These are phyloP conservation scores for carrot (Daucus carota) DNA, from an alignment of 129 eudicot genomes.

Conservation along the genomic window DNA sequence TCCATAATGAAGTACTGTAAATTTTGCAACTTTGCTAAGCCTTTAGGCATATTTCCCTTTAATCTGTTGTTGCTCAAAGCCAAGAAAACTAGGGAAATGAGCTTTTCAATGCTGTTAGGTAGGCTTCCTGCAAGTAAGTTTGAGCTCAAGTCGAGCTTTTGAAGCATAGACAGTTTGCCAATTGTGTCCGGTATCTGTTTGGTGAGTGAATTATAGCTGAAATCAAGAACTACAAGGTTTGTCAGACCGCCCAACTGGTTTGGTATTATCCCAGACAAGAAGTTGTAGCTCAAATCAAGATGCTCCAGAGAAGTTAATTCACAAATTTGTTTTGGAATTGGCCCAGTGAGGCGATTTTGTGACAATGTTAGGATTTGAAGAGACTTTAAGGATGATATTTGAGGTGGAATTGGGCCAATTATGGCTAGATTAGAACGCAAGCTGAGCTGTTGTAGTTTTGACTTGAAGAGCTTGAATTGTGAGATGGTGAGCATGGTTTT, in stretches of 20 bases:
- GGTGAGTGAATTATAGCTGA: constrained; percentile 65
- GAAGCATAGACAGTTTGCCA: constrained; percentile 56
- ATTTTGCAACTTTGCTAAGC: constrained; percentile 28
- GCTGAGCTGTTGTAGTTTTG: constrained; percentile 58
- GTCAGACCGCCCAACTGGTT: constrained; percentile 29
- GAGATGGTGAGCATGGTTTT: constrained; percentile 38
- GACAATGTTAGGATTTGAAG: constrained; percentile 75
- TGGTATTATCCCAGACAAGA: constrained; percentile 50
- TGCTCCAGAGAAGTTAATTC: constrained; percentile 38
- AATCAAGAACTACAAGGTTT: constrained; percentile 57
- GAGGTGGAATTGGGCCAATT: constrained; percentile 55
- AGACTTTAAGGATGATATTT: constrained; percentile 43
- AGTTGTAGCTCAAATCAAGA: constrained; percentile 74
- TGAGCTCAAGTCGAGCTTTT: constrained; percentile 78
- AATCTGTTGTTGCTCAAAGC: constrained; percentile 62
- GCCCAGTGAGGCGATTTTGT: constrained; percentile 53
- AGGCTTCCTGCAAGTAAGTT: constrained; percentile 46
- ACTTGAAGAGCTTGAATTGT: constrained; percentile 3
- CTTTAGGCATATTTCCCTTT: constrained; percentile 43
- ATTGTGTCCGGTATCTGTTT: constrained; percentile 40
- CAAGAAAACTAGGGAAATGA: constrained; percentile 43
- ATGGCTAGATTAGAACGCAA: constrained; percentile 58
- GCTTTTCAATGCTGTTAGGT: constrained; percentile 34
- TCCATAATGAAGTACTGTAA: constrained; percentile 75
- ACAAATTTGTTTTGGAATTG: constrained; percentile 39